Percentiles rank a stretch among this genome's conserved stretches.
Conservation (phyloP, 1,284 basidiomycete species). For the Stygiomarasmius scandens region DNA sequence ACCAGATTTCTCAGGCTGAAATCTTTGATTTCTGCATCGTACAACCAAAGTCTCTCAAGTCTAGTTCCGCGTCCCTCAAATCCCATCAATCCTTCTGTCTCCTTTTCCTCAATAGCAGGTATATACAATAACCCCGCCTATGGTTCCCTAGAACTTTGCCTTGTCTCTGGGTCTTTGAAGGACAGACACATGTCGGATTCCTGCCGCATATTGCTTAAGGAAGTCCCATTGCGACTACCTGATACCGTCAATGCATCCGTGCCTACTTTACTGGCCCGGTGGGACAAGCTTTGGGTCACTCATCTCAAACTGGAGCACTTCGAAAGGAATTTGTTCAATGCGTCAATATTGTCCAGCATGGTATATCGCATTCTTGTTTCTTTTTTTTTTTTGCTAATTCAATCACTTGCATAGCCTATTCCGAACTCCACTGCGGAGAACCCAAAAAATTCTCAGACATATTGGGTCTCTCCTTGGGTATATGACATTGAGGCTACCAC, state of each 20-base stretch:
- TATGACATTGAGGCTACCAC: too few species aligned
- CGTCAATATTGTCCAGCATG: conserved; percentile 19
- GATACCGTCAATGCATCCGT: conserved; percentile 8
- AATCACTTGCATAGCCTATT: not conserved
- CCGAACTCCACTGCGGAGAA: not conserved
- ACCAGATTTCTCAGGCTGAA: not conserved
- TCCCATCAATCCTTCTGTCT: conserved; percentile 19
- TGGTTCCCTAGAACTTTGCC: not conserved
- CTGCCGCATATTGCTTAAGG: not conserved
- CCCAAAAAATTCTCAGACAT: not conserved
- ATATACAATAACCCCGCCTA: not conserved
- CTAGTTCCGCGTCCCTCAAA: conserved; percentile 23
- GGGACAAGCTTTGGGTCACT: conserved; percentile 21
- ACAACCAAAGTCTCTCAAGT: not conserved
- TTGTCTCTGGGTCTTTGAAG: not conserved
- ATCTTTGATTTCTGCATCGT: not conserved
- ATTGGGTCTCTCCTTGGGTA: too few species aligned
- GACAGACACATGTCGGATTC: not conserved
- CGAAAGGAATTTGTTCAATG: conserved; percentile 23
- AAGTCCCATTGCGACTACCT: not conserved
- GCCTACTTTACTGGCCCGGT: conserved; percentile 25
- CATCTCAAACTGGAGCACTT: conserved; percentile 26
- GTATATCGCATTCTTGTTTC: conserved; percentile 14
- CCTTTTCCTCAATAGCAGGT: not conserved
- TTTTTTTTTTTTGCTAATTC: not conserved